phyloP scores from a whole-genome alignment of 108 stramenopile species.

The Stephanodiscus triporus region DNA sequence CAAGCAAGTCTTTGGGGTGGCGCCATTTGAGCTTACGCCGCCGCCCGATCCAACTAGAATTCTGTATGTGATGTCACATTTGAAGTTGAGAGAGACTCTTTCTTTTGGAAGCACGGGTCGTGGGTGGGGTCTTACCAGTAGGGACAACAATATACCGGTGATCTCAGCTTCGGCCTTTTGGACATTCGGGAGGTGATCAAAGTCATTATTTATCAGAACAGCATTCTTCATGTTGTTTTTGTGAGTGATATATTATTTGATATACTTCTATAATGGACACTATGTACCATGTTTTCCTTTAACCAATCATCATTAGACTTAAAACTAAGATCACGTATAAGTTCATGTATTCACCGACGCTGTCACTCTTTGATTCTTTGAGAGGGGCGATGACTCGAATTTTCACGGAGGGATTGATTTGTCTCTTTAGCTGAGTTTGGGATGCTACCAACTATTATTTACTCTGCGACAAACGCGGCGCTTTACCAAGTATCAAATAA shows the following conservation, averaged over 20 bases:
- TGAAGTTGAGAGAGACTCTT: conserved; percentile 46
- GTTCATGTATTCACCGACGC: no score
- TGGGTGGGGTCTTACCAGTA: conserved; percentile 1
- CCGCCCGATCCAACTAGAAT: conserved; percentile 53
- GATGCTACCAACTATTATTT: no score
- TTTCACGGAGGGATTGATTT: no score
- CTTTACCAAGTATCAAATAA: no score
- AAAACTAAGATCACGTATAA: neutral
- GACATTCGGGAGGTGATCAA: neutral
- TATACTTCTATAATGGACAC: no score
- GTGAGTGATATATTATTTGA: neutral
- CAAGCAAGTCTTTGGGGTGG: conserved; percentile 46
- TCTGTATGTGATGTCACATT: conserved; percentile 51
- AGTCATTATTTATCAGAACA: neutral
- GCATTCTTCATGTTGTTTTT: no score
- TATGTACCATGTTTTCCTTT: no score
- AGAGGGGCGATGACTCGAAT: no score
- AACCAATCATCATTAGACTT: neutral
- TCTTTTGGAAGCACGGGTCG: neutral
- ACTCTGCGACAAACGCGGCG: no score
- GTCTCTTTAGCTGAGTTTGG: no score
- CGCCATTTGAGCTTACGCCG: conserved; percentile 38
- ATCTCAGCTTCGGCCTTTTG: conserved; percentile 3
- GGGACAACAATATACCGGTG: no score
- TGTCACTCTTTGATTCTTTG: no score